These are phyloP conservation scores for Rhodomyrtus tomentosa DNA, from an alignment of 345 rosid genomes.

Conservation along the genomic window DNA sequence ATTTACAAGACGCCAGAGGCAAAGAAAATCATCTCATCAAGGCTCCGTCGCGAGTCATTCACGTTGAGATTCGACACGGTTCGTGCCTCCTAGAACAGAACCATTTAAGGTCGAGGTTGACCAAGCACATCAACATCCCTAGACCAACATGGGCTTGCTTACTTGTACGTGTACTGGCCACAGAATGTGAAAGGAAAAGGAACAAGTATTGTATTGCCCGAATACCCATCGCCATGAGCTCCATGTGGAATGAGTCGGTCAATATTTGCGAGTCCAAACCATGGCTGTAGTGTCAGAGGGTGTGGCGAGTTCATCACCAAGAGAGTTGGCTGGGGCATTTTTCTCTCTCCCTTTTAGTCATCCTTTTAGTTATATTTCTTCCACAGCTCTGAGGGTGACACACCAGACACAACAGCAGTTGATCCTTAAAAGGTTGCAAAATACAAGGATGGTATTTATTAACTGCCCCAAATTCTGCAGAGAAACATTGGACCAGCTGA, in stretches of 20 bases:
- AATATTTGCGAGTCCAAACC: neutral
- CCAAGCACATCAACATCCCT: neutral
- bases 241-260: neutral
- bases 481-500: slow-evolving; percentile 7
- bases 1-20: neutral
- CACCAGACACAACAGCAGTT: neutral
- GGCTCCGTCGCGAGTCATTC: neutral
- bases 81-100: neutral
- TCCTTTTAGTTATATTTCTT: neutral
- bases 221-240: neutral
- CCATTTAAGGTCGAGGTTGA: neutral
- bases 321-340: neutral
- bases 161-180: neutral
- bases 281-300: neutral
- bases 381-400: neutral
- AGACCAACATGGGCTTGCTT: neutral
- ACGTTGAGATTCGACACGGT: neutral
- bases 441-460: slow-evolving; percentile 1
- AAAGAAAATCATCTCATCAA: neutral
- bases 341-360: no score
- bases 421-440: neutral
- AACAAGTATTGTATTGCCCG: neutral
- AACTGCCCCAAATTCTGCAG: slow-evolving; percentile 7
- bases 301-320: neutral
- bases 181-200: neutral